Evolutionary conservation across 225 moss, liverwort and hornwort genomes (phyloP).

Genomic region (Pseudisothecium myosuroides): DNA sequence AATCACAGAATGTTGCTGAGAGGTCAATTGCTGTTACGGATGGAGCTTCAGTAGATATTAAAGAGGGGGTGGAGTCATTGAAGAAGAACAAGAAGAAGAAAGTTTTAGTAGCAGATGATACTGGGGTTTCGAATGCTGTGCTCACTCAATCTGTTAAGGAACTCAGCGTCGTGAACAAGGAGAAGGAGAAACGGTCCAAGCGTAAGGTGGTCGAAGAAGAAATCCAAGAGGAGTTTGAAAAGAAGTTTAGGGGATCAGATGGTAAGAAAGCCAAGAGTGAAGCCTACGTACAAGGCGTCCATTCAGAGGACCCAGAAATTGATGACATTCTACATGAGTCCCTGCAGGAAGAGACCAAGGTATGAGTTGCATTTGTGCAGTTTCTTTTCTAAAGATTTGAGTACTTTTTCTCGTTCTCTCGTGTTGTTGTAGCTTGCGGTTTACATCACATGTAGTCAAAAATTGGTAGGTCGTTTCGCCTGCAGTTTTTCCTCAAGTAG

Average conservation of each 20-base stretch:
- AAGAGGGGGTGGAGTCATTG: constrained; percentile 7
- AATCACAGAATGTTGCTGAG: neutral
- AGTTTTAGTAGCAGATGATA: neutral
- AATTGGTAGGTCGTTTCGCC: neutral
- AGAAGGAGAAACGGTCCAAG: constrained; percentile 40
- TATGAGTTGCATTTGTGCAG: neutral
- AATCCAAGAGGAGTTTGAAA: constrained; percentile 55
- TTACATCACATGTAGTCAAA: neutral
- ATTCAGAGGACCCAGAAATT: constrained; percentile 35
- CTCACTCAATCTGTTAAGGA: neutral
- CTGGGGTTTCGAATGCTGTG: neutral
- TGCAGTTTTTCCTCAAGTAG: neutral
- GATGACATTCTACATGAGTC: constrained; percentile 22
- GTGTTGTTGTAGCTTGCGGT: neutral
- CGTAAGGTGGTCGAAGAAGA: constrained; percentile 50
- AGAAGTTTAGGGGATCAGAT: constrained; percentile 32
- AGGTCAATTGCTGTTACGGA: neutral
- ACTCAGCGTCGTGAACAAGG: neutral
- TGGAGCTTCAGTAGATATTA: neutral
- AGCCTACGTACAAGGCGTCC: neutral
- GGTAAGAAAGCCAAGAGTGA: constrained; percentile 28
- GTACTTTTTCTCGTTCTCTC: neutral
- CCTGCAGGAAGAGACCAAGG: constrained; percentile 24
- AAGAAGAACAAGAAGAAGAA: constrained; percentile 33
- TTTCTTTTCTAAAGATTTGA: neutral